phyloP scores from a whole-genome alignment of 2,329 filamentous ascomycete species.

The Ophiostoma triangulosporum region DNA sequence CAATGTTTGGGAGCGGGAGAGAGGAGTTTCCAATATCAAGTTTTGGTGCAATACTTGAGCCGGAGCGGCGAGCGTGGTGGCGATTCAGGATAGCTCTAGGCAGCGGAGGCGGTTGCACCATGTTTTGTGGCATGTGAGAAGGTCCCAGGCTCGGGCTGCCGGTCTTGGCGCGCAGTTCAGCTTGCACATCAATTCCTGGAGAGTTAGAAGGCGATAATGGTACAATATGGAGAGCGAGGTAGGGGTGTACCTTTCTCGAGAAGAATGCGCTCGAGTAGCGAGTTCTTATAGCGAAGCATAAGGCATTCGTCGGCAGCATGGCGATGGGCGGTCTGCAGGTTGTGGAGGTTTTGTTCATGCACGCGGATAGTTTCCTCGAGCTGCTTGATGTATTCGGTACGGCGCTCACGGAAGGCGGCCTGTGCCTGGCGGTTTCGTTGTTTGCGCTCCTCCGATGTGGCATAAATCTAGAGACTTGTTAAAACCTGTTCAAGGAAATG shows the following conservation, averaged over 20 bases:
- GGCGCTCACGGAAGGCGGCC: constrained; percentile 88
- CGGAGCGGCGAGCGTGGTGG: constrained; percentile 59
- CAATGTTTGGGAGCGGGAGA: constrained; percentile 27
- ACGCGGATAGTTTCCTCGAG: constrained; percentile 94
- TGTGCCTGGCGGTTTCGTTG: constrained; percentile 95
- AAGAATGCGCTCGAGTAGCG: constrained; percentile 83
- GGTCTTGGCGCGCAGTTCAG: constrained; percentile 84
- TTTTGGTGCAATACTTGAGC: constrained; percentile 64
- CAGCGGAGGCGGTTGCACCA: constrained; percentile 61
- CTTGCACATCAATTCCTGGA: constrained; percentile 88
- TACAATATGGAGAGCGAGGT: neutral
- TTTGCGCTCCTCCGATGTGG: constrained; percentile 95
- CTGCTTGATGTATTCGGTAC: constrained; percentile 99
- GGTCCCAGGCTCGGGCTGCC: constrained; percentile 68
- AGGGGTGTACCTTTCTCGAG: constrained; percentile 69
- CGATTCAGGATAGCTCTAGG: constrained; percentile 72
- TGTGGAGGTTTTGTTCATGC: constrained; percentile 88
- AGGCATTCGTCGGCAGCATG: constrained; percentile 91
- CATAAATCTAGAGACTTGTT: constrained; percentile 61
- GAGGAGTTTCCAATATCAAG: constrained; percentile 39
- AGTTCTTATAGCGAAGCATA: constrained; percentile 98
- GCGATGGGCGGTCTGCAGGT: constrained; percentile 84
- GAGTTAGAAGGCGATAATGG: neutral
- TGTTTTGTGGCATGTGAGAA: constrained; percentile 52
- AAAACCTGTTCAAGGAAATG: too few relatives aligned